phyloP scores from a whole-genome alignment of 768 basidiomycete species.

The Coprinopsis strossmayeri region DNA sequence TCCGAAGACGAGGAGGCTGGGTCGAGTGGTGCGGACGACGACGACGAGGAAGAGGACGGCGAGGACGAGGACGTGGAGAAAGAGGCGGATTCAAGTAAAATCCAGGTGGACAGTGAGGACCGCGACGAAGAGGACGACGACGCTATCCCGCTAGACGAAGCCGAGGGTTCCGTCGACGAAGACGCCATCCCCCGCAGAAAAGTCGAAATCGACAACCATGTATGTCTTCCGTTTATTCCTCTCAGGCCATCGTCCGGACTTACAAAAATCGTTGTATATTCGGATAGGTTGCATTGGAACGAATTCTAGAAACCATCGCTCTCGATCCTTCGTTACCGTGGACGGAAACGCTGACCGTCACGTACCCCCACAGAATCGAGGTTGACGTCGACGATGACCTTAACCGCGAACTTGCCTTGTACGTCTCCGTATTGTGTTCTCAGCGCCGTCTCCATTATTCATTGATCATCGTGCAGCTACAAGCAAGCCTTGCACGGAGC shows the following conservation, averaged over 20 bases:
- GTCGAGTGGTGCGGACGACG: conserved; percentile 12
- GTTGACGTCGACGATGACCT: conserved; percentile 85
- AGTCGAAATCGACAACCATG: conserved; percentile 77
- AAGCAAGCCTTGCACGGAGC: conserved; percentile 89
- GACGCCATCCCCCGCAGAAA: conserved; percentile 81
- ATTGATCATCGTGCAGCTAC: conserved; percentile 56
- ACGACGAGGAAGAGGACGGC: conserved; percentile 21
- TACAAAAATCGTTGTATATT: too few species aligned
- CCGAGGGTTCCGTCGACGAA: conserved; percentile 61
- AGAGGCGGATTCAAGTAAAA: background rate
- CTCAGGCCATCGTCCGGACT: background rate
- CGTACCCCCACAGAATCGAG: conserved; percentile 67
- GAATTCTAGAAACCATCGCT: conserved; percentile 73
- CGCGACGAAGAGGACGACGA: conserved; percentile 35
- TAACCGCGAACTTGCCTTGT: conserved; percentile 95
- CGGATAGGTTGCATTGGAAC: conserved; percentile 66
- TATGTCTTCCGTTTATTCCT: conserved; percentile 24
- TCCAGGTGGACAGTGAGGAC: conserved; percentile 6
- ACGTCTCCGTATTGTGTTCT: conserved; percentile 28
- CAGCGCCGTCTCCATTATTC: background rate
- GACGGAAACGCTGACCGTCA: conserved; percentile 75
- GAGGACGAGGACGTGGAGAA: conserved; percentile 24
- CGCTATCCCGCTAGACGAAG: conserved; percentile 60
- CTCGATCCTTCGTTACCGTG: conserved; percentile 71
- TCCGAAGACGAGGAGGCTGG: conserved; percentile 24